Conservation (phyloP, 441 rosid species). For the Geranium incanum region DNA sequence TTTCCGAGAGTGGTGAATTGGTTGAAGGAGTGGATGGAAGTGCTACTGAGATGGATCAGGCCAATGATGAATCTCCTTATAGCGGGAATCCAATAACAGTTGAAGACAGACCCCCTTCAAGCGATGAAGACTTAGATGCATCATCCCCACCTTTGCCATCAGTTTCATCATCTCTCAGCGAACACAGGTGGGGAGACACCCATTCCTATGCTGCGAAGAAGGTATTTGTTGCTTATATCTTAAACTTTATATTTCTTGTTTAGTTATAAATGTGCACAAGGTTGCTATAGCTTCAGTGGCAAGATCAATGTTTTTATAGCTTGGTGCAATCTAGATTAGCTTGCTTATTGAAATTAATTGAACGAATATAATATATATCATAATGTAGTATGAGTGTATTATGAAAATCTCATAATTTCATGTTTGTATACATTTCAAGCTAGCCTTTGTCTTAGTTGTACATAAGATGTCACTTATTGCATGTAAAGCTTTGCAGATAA, state of each 20-base stretch:
- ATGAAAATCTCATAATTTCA: neutral
- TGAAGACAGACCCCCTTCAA: conserved; percentile 43
- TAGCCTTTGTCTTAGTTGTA: neutral
- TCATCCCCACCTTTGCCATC: conserved; percentile 41
- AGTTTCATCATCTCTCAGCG: conserved; percentile 38
- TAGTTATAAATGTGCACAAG: neutral
- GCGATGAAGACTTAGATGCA: conserved; percentile 46
- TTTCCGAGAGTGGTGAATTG: conserved; percentile 36
- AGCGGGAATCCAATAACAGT: conserved; percentile 27
- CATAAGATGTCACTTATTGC: neutral
- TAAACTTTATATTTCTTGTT: neutral
- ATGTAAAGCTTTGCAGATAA: neutral
- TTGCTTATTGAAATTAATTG: neutral
- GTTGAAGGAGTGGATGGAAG: neutral
- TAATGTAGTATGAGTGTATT: neutral
- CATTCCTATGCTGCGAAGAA: conserved; percentile 62
- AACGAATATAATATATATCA: neutral
- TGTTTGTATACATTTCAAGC: neutral
- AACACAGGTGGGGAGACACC: conserved; percentile 74
- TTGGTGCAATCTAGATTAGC: neutral
- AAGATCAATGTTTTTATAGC: neutral
- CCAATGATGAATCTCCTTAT: conserved; percentile 77
- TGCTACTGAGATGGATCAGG: conserved; percentile 27
- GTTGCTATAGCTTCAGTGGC: no score
- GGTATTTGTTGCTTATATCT: conserved; percentile 32